Base-by-base conservation (phyloP, 352 stramenopile genomes). In the Proteromonas lacertae region DNA sequence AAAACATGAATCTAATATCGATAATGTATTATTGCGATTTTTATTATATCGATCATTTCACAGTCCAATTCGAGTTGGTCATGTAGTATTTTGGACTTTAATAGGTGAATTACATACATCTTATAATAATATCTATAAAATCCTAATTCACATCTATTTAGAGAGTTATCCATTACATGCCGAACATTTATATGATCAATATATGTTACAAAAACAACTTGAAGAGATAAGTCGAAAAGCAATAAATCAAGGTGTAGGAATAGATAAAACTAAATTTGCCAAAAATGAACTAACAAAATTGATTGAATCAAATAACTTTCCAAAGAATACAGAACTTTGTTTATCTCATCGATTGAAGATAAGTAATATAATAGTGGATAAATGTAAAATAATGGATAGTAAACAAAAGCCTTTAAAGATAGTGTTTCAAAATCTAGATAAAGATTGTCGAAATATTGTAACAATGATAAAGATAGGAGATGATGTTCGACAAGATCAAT, bases 391-490 rank as follows among this genome's bases (percentile, higher is more conserved):
- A 23, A 89, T 90, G 74, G 70, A 75, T 42, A 79, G 60, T 13
- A 88, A 86, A 46, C 87, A 90, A 45, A 56, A 67, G 2, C 74
- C 74, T 6, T 56, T 90, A 0, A 68, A 71, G 38, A 50, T 89
- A 10, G 64, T 69, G 17, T 64, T 89, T 8, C 49, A 69, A 37
- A 21, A 45, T n/a, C 29, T 14, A 16, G 24, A 26, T 4, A 4
- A 8, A 2, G 12, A 2, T 25, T 16, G 9, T 7, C 21, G 4
- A 17, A 40, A 62, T n/a, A 43, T 63, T 23, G 53, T 51, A 17
- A 55, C 81, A 22, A 78, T 90, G 36, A 82, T 86, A 52, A 90
- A 90, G 45, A 60, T 59, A 0, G 74, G 74, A 0, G 74, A 90
- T 35, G 74, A 89, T 43, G 43, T 90, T 25, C 67, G 74, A 4